Evolutionary conservation across 257 asterid species (phyloP).

Genomic region (Scutellaria galericulata): DNA sequence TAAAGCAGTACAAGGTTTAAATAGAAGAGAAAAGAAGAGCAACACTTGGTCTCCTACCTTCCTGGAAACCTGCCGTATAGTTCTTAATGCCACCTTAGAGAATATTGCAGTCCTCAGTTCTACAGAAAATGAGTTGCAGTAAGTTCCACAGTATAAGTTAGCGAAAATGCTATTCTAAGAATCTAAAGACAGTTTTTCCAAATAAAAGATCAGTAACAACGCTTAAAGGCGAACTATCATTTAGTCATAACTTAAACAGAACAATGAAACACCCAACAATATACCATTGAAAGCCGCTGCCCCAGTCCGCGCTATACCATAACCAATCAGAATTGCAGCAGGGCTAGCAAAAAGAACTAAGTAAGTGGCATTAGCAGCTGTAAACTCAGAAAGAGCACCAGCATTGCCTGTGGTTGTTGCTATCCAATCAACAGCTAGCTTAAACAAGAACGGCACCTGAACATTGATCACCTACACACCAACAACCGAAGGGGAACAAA

Average conservation of each 20-base stretch:
- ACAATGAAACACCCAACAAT: conserved; percentile 25
- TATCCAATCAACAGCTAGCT: conserved; percentile 96
- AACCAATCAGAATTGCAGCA: conserved; percentile 87
- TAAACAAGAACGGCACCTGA: conserved; percentile 97
- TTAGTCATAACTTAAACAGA: neutral
- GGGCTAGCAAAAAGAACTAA: conserved; percentile 88
- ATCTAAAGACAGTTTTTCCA: conserved; percentile 20
- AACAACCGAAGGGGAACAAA: conserved; percentile 30
- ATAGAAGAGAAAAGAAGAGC: neutral
- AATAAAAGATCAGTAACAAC: neutral
- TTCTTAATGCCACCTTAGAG: conserved; percentile 93
- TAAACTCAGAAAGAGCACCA: conserved; percentile 72
- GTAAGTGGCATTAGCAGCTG: conserved; percentile 75
- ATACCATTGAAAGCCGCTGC: conserved; percentile 96
- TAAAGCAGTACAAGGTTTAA: conserved; percentile 9
- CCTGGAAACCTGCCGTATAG: conserved; percentile 90
- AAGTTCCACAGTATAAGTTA: conserved; percentile 32
- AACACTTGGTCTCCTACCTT: conserved; percentile 56
- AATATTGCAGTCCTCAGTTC: conserved; percentile 95
- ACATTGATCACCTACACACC: conserved; percentile 83
- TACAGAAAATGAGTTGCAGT: conserved; percentile 39
- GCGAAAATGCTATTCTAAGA: neutral
- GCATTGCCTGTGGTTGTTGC: conserved; percentile 78
- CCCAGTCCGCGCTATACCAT: conserved; percentile 92
- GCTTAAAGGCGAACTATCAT: conserved; percentile 8